Evolutionary conservation across 768 basidiomycete genomes (phyloP).

Genomic region (Antrodiella citrinella): DNA sequence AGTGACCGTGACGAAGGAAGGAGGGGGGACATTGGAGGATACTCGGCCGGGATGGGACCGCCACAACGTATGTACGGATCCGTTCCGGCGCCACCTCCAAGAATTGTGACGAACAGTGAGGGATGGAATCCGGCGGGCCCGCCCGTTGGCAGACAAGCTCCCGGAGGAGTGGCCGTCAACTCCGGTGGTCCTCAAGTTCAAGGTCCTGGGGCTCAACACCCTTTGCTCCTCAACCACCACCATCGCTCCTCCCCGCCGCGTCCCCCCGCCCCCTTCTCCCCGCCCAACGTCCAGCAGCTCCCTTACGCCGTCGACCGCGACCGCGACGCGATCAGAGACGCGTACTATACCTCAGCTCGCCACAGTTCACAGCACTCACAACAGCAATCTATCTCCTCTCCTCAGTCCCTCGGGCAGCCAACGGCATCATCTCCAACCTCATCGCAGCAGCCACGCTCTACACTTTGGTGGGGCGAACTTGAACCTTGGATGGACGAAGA

Average conservation of each 20-base stretch:
- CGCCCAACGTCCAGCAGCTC: conserved; percentile 11
- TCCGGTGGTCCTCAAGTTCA: conserved; percentile 17
- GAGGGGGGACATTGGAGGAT: no score
- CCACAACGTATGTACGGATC: no score
- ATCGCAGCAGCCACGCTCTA: conserved; percentile 39
- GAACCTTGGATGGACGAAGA: conserved; percentile 98
- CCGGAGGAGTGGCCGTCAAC: conserved; percentile 2
- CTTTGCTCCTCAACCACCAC: conserved; percentile 23
- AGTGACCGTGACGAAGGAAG: no score
- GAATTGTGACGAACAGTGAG: background rate
- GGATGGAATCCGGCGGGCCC: background rate
- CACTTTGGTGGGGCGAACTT: conserved; percentile 82
- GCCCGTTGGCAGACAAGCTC: conserved; percentile 3
- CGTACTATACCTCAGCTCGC: conserved; percentile 12
- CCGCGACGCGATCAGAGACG: conserved; percentile 14
- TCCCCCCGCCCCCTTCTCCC: conserved; percentile 16
- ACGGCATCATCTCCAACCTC: conserved; percentile 15
- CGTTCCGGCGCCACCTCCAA: background rate
- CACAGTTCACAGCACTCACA: conserved; percentile 16
- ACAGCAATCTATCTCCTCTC: conserved; percentile 19
- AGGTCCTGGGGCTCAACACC: conserved; percentile 12
- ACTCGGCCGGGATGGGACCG: no score
- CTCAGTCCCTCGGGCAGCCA: conserved; percentile 18
- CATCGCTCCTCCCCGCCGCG: conserved; percentile 19
- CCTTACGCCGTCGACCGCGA: conserved; percentile 14